Evolutionary conservation across 805 yeast genomes (phyloP), one percentile per base, ranked within the genome.

Genomic region (Candida pseudofarinosa): DNA sequence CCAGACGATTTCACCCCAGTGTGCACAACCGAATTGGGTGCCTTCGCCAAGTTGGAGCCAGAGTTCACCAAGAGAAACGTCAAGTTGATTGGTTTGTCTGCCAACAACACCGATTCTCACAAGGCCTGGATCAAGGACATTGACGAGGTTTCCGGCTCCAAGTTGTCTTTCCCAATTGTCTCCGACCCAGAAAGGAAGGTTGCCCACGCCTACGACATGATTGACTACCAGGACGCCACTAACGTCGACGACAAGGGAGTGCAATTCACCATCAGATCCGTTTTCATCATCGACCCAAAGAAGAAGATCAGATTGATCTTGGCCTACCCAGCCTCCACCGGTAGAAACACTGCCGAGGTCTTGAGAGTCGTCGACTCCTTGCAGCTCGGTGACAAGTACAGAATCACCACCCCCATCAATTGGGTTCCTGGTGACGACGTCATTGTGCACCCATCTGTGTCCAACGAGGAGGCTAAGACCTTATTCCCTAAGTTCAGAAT

Each of bases 1-100:
- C 97, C 97, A 49, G 96, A 89, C 43, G 97, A 89, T 67, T 90
- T 88, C 76, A 89, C 97, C 15, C 97, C 97, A 38, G 96, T 89
- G 43, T 89, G 97, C 69, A 90, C 97, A 59, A 89, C 97, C 44
- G 97, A 89, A 73, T 77, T 89, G 60, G 96, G 97, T 54, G 96
- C 96, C 16, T 90, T 89, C 58, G 89, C 96, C 50, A 78, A 81
- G 56, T 79, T 88, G 69, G 86, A 88, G 73, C 88, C 89, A 42
- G 96, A 89, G 66, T 89, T 89, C 58, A 81, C 83, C 60, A 74
- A 83, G 69, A 81, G 97, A 75, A 80, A 80, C 60, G 86, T 84
- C 62, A 88, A 89, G 74, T 77, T 89, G 67, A 85, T 89, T 66
- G 97, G 97, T 49, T 74, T 89, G 54, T 85, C 95, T 42, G 91